These are phyloP conservation scores for Phlyctochytrium arcticum DNA, from an alignment of 192 early-diverging fungal species.

Conservation along the genomic window DNA sequence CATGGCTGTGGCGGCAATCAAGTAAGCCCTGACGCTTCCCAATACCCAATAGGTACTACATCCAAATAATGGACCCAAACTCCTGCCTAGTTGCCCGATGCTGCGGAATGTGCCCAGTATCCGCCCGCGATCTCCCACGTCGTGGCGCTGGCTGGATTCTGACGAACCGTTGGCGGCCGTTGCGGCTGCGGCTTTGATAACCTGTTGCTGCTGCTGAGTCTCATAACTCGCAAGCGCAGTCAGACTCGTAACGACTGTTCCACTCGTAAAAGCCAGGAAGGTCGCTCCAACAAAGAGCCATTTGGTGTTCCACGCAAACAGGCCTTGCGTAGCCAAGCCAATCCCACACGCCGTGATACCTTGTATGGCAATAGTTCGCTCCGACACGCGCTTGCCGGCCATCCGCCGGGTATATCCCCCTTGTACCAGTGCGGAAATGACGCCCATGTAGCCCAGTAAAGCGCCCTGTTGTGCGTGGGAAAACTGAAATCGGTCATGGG, in stretches of 20 bases:
- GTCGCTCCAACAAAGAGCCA: slow-evolving; percentile 69
- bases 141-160: too few species aligned
- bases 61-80: slow-evolving; percentile 80
- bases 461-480: slow-evolving; percentile 81
- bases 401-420: slow-evolving; percentile 87
- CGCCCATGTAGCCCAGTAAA: slow-evolving; percentile 82
- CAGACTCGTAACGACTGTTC: slow-evolving; percentile 90
- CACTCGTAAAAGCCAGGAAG: slow-evolving; percentile 86
- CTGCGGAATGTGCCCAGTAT: slow-evolving; percentile 82
- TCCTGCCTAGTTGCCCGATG: slow-evolving; percentile 86
- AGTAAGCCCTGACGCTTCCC: slow-evolving; percentile 34
- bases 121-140: slow-evolving; percentile 60
- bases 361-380: slow-evolving; percentile 70
- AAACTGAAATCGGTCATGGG: slow-evolving; percentile 86
- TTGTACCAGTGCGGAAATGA: slow-evolving; percentile 83
- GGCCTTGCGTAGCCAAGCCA: slow-evolving; percentile 60
- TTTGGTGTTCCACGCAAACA: slow-evolving; percentile 32
- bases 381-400: slow-evolving; percentile 54
- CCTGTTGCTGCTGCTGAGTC: slow-evolving; percentile 20
- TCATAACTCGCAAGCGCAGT: slow-evolving; percentile 65
- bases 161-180: neutral
- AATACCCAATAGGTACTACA: slow-evolving; percentile 82
- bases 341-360: slow-evolving; percentile 69
- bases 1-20: slow-evolving; percentile 22
- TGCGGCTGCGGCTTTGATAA: neutral